A percentile compares a stretch with the other conserved stretches of the same genome.
phyloP scores from a whole-genome alignment of 768 basidiomycete genomes.

The Rubroboletus satanas region DNA sequence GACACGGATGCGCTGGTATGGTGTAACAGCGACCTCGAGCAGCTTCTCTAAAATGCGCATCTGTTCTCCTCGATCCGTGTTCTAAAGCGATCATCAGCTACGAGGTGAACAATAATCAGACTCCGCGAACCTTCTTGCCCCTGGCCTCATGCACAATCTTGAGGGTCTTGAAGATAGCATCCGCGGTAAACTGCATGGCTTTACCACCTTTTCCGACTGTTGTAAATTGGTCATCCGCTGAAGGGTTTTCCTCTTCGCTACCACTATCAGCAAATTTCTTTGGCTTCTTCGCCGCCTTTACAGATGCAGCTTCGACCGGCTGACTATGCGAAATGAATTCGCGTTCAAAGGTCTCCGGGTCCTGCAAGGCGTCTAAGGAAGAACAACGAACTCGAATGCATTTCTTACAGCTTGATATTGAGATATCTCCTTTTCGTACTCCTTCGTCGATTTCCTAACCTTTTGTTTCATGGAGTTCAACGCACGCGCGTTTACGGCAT shows the following conservation, averaged over 20 bases:
- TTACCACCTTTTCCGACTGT: conserved; percentile 92
- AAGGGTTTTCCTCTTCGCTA: conserved; percentile 41
- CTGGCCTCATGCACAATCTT: conserved; percentile 90
- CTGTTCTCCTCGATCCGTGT: conserved; percentile 94
- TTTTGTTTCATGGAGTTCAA: conserved; percentile 98
- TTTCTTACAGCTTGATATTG: conserved; percentile 70
- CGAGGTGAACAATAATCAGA: conserved; percentile 2
- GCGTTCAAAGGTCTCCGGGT: conserved; percentile 82
- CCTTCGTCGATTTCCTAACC: conserved; percentile 86
- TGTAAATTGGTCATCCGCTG: conserved; percentile 65
- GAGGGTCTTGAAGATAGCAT: conserved; percentile 88
- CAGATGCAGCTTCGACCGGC: conserved; percentile 40
- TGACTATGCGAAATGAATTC: conserved; percentile 59
- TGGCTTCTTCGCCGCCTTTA: conserved; percentile 36
- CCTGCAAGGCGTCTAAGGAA: conserved; percentile 42
- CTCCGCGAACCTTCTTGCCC: conserved; percentile 81
- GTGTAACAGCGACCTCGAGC: conserved; percentile 76
- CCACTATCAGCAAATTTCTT: conserved; percentile 33
- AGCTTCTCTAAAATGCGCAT: conserved; percentile 87
- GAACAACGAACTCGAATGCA: neutral
- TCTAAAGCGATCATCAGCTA: conserved; percentile 45
- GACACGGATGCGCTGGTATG: conserved; percentile 93
- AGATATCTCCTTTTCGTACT: conserved; percentile 78
- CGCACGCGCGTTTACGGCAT: conserved; percentile 87
- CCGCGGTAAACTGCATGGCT: conserved; percentile 73